Evolutionary conservation across 2,329 filamentous ascomycete species (phyloP).

Genomic region (Colletotrichum sp.): DNA sequence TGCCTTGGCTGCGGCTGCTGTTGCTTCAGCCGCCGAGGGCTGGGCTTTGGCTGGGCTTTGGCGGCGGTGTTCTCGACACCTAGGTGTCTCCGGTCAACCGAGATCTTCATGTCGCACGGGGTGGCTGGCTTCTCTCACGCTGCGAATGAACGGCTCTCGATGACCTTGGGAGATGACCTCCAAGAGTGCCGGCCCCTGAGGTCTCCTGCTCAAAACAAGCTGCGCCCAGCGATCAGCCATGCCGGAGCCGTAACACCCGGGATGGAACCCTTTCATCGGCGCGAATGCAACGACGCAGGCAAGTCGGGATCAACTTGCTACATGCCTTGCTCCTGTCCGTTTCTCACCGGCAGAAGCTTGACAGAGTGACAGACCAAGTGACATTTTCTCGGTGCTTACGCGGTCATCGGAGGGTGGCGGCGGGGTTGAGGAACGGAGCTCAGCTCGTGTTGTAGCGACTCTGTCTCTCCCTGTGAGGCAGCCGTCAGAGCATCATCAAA

Average conservation of each 20-base stretch:
- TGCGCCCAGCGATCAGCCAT: conserved; percentile 16
- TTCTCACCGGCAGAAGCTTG: background rate
- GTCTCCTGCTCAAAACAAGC: background rate
- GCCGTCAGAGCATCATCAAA: background rate
- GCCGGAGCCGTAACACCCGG: background rate
- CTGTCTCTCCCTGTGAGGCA: background rate
- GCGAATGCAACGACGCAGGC: background rate
- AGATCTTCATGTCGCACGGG: background rate
- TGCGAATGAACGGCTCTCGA: background rate
- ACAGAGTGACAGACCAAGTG: background rate
- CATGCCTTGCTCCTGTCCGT: background rate
- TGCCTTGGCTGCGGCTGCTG: background rate
- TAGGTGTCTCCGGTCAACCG: conserved; percentile 15
- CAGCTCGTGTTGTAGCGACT: background rate
- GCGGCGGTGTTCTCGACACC: background rate
- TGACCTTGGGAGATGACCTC: background rate
- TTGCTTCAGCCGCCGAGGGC: background rate
- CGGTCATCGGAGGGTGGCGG: background rate
- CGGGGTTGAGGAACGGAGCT: background rate
- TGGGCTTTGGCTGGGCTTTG: background rate
- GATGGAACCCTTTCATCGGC: conserved; percentile 2
- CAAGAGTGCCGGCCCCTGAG: background rate
- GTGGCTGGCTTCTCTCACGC: background rate
- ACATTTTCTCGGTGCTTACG: background rate
- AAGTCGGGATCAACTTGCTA: background rate